Base-by-base conservation (phyloP, 129 eudicot species). In the Apium graveolens region DNA sequence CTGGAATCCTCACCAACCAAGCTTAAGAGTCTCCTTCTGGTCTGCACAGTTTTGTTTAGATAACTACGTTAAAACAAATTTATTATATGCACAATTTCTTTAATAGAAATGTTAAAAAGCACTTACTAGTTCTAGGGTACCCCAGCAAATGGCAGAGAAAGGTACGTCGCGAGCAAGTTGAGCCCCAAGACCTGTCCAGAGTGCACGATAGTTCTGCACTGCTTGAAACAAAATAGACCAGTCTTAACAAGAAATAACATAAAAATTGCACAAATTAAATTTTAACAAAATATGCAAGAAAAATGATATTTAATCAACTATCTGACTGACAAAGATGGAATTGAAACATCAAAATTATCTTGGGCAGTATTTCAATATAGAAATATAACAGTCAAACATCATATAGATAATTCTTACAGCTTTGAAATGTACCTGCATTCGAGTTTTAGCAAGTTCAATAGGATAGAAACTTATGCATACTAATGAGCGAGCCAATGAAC, bases 121-220 rank as follows among this genome's bases (percentile, higher is more conserved):
- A 63, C 94, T 86, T 65, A 92, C 96, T 7, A 96, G 99, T 83
- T 95, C 99, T 57, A 95, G 91, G n/a, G 97, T 92, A 17, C 96
- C 82, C 99, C 99, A 92, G 80, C 96, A 92, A 35, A 92, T 95
- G 68, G 97, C 99, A 77, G 99, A 95, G 76, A 87, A 95, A 66
- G 99, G 97, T 55, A 95, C 99, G 80, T 95, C 99, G 74, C 99
- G 99, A 79, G 99, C 99, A 78, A 95, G 99, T 76, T 95, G 99
- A 26, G 99, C 94, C 75, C 99, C 96, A 80, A 95, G 96, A 70
- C 99, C 99, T 27, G 96, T 95, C 99, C 99, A 95, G 51, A 95
- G 89, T 10, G 84, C 84, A 1, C 99, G 96, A 51, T 84, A 92
- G 82, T 76, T 89, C 81, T 85, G 91, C 83, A 85, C 99, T 95